Percentiles rank a stretch among this genome's conserved stretches.
Conservation (phyloP, 1,284 basidiomycete species). For the Ceratobasidium sp. region DNA sequence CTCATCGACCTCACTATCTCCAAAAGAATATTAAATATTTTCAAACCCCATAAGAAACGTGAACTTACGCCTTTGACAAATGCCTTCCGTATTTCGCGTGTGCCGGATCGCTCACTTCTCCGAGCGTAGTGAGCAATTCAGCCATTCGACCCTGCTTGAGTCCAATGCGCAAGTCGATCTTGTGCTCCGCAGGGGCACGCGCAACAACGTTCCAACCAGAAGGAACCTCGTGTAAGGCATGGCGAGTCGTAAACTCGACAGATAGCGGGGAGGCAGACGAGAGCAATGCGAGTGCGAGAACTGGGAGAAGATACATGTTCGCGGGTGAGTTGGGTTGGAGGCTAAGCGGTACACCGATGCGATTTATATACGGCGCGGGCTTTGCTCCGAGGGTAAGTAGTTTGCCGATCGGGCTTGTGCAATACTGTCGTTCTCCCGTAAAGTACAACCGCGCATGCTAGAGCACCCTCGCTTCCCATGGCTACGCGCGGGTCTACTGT, state of each 20-base stretch:
- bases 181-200: conserved; percentile 1
- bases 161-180: conserved; percentile 35
- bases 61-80: conserved; percentile 32
- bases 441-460: neutral
- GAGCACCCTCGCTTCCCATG: neutral
- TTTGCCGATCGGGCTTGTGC: too few species aligned
- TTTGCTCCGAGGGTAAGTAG: too few species aligned
- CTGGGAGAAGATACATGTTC: neutral
- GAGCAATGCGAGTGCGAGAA: neutral
- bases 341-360: too few species aligned
- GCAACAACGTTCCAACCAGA: neutral
- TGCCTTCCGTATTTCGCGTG: conserved; percentile 19
- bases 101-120: conserved; percentile 13
- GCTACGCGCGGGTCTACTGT: neutral
- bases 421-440: neutral
- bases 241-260: neutral
- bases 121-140: neutral
- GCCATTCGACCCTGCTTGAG: conserved; percentile 17
- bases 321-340: too few species aligned
- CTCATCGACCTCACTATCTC: neutral
- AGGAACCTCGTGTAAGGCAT: conserved; percentile 12
- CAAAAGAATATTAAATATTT: neutral
- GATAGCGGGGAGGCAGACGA: neutral
- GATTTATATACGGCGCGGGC: too few species aligned
- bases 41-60: too few species aligned